These are phyloP conservation scores for Westerdykella ornata DNA, from an alignment of 2,329 filamentous ascomycete genomes.

Conservation along the genomic window DNA sequence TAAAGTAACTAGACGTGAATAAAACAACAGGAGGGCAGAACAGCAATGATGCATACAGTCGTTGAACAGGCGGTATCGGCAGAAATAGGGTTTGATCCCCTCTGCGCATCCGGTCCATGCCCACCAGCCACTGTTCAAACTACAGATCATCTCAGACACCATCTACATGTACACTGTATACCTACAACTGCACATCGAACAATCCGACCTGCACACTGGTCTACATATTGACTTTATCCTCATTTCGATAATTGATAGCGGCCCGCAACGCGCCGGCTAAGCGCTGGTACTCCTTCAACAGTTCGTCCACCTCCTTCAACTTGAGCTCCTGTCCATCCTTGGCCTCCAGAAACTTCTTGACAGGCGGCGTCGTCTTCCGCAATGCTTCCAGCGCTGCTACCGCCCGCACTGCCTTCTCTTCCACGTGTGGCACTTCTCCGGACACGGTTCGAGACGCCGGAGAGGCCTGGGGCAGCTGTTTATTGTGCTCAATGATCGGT, in stretches of 20 bases:
- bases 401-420: slow-evolving; percentile 37
- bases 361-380: slow-evolving; percentile 42
- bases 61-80: no score
- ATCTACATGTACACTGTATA: background rate
- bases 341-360: slow-evolving; percentile 44
- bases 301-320: slow-evolving; percentile 45
- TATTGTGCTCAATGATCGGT: slow-evolving; percentile 31
- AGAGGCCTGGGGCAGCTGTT: slow-evolving; percentile 22
- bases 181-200: no score
- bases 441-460: slow-evolving; percentile 15
- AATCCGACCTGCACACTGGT: no score
- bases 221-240: background rate
- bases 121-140: no score
- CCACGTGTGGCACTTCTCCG: slow-evolving; percentile 15
- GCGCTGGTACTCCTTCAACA: slow-evolving; percentile 40
- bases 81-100: no score
- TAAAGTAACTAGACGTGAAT: no score
- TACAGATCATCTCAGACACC: no score
- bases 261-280: slow-evolving; percentile 41
- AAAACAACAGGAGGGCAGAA: no score
- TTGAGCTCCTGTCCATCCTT: slow-evolving; percentile 42
- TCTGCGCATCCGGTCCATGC: no score
- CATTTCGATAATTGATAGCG: slow-evolving; percentile 33
- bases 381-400: slow-evolving; percentile 41
- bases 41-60: no score